Percentiles rank a stretch among this genome's conserved stretches.
These are phyloP conservation scores for Cadophora gregata DNA, from an alignment of 2,329 filamentous ascomycete species.

Conservation along the genomic window DNA sequence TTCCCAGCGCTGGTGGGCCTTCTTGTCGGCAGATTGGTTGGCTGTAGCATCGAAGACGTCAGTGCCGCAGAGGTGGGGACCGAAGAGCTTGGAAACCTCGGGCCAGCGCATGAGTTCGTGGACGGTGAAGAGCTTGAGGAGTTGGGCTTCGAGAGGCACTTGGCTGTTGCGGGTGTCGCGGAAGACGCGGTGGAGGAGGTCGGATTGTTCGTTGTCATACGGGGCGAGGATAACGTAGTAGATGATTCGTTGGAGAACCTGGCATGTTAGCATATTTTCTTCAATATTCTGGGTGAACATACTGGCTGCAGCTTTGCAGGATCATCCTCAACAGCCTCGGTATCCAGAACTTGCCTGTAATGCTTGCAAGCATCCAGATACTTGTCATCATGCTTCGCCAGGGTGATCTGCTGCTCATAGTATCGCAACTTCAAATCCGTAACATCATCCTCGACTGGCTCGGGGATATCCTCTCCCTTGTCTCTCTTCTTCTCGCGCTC, in stretches of 20 bases:
- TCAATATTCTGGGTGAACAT: constrained; percentile 48
- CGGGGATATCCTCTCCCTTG: constrained; percentile 77
- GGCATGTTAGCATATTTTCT: constrained; percentile 30
- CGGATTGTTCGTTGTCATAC: constrained; percentile 98
- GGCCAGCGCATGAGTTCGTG: constrained; percentile 99
- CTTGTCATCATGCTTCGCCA: constrained; percentile 96
- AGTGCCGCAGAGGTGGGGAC: constrained; percentile 83
- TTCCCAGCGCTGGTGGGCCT: constrained; percentile 86
- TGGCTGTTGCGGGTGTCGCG: constrained; percentile 81
- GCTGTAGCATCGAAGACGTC: constrained; percentile 83
- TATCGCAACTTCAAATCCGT: constrained; percentile 95
- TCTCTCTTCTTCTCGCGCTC: constrained; percentile 86
- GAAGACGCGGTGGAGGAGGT: constrained; percentile 92
- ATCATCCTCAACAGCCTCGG: constrained; percentile 92
- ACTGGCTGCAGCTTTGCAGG: constrained; percentile 84
- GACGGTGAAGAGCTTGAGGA: constrained; percentile 93
- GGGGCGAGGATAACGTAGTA: constrained; percentile 97
- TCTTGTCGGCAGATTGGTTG: constrained; percentile 73
- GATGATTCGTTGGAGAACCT: constrained; percentile 93
- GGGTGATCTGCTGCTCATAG: constrained; percentile 95
- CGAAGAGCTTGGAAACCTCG: constrained; percentile 86
- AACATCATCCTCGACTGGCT: constrained; percentile 84
- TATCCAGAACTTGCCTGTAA: constrained; percentile 95
- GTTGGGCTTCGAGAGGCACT: constrained; percentile 79
- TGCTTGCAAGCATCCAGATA: constrained; percentile 98